Percentiles rank a stretch among this genome's conserved stretches.
Conservation (phyloP, 345 rosid genomes). For the Hypericum androsaemum region DNA sequence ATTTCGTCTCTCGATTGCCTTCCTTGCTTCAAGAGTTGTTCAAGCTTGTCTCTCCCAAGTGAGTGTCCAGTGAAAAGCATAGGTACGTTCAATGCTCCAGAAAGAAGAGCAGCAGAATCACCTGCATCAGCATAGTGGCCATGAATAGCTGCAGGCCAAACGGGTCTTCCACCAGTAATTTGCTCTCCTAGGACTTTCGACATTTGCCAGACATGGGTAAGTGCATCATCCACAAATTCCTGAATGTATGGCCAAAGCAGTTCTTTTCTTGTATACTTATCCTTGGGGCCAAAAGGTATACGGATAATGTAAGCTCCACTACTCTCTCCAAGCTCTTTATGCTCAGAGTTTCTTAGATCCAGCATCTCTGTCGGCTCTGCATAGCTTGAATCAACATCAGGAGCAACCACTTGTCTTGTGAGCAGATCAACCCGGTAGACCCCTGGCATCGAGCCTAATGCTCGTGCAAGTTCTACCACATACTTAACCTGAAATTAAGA, state of each 20-base stretch:
- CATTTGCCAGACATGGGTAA: constrained; percentile 84
- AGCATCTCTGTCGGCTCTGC: constrained; percentile 95
- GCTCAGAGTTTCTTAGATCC: constrained; percentile 60
- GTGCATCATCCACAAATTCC: constrained; percentile 97
- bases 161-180: constrained; percentile 74
- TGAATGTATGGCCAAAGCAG: constrained; percentile 91
- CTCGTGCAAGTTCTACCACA: constrained; percentile 90
- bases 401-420: constrained; percentile 70
- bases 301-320: constrained; percentile 90
- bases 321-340: constrained; percentile 94
- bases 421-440: constrained; percentile 82
- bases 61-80: constrained; percentile 98
- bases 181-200: constrained; percentile 94
- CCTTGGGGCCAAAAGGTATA: constrained; percentile 93
- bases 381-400: constrained; percentile 90
- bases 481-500: constrained; percentile 51
- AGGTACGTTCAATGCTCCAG: constrained; percentile 95
- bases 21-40: constrained; percentile 89
- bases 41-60: constrained; percentile 93
- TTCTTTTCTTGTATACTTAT: constrained; percentile 79
- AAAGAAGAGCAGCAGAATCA: constrained; percentile 79
- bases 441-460: constrained; percentile 85
- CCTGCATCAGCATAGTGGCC: constrained; percentile 99
- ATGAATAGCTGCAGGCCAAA: constrained; percentile 96
- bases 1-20: constrained; percentile 88